Base-by-base conservation (phyloP, 23 red algal species). In the Gracilaria caudata region DNA sequence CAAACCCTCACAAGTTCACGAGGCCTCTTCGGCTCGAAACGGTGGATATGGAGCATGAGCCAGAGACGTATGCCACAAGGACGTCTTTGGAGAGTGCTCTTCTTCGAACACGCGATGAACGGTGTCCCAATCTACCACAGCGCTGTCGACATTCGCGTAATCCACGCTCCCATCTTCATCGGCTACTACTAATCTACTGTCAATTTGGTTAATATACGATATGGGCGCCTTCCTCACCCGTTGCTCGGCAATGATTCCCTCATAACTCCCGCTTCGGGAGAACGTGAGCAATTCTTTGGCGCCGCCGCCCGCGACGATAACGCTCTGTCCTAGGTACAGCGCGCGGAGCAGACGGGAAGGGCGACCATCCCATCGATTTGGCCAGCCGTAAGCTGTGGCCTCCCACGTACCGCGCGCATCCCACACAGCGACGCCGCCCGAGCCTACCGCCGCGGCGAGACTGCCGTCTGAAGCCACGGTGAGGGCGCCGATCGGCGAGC, bases 361-460 rank as follows among this genome's bases (percentile, higher is more conserved):
- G 13, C 45, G 35, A 7, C 51, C 51, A 13, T 63, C 58, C 78
- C 58, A 84, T 11, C 80, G 54, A 14, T 14, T 29, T 11, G 80
- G 83, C 66, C 68, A 59, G 21, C 83, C 83, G 33, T 77, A 63
- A 4, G 63, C 38, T 2, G 29, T 21, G 40, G 43, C 83, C 24
- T 77, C 38, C 83, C 83, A 87, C 8, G 28, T 12, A 24, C 83
- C 83, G 47, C 83, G 47, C 46, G 66, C 83, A 19, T 87, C 83
- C 83, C 83, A 87, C 30, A 87, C 38, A 11, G 70, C 83, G 10
- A 61, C 83, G 64, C 66, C 83, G 49, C 83, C 83, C 30, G 63
- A 32, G 17, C 83, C 83, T 4, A 68, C 63, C 32, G 49, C 49
- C 16, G 49, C 76, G 38, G 25, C 76, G 12, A 84, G 12, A 11